Evolutionary conservation across 345 rosid genomes (phyloP), one percentile per base, ranked within the genome.

Genomic region (Abelmoschus esculentus): DNA sequence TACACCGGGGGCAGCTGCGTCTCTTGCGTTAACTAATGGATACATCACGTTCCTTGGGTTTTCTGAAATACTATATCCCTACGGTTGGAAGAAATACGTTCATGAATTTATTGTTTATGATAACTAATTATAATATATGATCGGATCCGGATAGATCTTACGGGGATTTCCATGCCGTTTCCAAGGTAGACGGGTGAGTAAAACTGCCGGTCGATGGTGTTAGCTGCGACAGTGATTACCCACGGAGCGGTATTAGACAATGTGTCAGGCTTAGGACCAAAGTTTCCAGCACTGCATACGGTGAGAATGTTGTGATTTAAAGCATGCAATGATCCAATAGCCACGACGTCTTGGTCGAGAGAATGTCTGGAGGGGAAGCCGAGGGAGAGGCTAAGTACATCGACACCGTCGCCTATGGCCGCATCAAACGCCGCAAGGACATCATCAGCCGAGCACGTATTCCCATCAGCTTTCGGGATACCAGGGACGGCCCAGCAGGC

Each of bases 181-280:
- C 98, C 97, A 7, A 93, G 85, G 67, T 74, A 65, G 40, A 88
- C 69, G 36, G 86, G 83, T 0, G 80, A 82, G 0, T 65, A 12
- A 40, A 88, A 87, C 36, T 66, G 64, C 13, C 98, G 89, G 70
- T 93, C 97, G 49, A 93, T 19, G 67, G 81, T 77, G 76, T 90
- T 88, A 67, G 98, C 97, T 17, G 88, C 86, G 0, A 91, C 96
- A 0, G 97, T 93, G 28, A 91, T 81, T 26, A 87, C 58, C 97
- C 97, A 89, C 2, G 97, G 98, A 5, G 91, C 89, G 0, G 75
- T 36, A 66, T 93, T 93, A 0, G 93, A 81, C 59, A 89, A 61
- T 3, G 90, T 81, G 29, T 80, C 67, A 0, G 88, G 85, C 3
- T 76, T 52, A 14, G 98, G 98, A 0, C 98, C 98, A 0, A 6